These are phyloP conservation scores for Glycine soja DNA, from an alignment of 306 rosid species.

Conservation along the genomic window DNA sequence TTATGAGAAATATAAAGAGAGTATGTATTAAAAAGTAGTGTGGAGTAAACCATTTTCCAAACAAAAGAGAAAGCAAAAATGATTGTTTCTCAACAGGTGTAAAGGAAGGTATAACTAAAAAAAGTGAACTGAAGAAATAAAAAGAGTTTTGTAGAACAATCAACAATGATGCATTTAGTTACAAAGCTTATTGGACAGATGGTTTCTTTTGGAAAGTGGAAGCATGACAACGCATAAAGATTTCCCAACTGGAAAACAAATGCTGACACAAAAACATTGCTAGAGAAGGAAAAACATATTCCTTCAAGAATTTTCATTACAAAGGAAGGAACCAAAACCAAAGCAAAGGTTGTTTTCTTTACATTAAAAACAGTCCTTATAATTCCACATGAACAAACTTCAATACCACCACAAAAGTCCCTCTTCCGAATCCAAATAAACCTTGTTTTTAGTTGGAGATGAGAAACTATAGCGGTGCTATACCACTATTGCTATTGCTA, in stretches of 20 bases:
- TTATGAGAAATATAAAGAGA: background rate
- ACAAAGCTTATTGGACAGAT: background rate
- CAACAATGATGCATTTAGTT: background rate
- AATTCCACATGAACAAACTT: background rate
- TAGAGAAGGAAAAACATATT: conserved; percentile 32
- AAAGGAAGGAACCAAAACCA: conserved; percentile 40
- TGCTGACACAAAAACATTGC: conserved; percentile 19
- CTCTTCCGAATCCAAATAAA: background rate
- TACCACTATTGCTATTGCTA: background rate
- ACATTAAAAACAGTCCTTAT: conserved; percentile 39
- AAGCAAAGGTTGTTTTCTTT: background rate
- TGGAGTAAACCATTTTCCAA: background rate
- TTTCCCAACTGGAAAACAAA: conserved; percentile 44
- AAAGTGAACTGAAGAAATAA: background rate
- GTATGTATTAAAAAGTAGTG: background rate
- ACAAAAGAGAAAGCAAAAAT: conserved; percentile 10
- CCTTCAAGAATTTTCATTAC: conserved; percentile 30
- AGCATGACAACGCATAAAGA: conserved; percentile 27
- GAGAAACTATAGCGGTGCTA: conserved; percentile 13
- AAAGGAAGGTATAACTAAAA: conserved; percentile 6
- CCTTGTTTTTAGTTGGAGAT: conserved; percentile 29
- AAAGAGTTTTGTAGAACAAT: background rate
- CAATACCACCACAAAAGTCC: background rate
- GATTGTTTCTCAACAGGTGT: background rate
- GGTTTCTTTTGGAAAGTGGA: conserved; percentile 34